Evolutionary conservation across 768 basidiomycete species (phyloP).

Genomic region (Suillus tomentosus): DNA sequence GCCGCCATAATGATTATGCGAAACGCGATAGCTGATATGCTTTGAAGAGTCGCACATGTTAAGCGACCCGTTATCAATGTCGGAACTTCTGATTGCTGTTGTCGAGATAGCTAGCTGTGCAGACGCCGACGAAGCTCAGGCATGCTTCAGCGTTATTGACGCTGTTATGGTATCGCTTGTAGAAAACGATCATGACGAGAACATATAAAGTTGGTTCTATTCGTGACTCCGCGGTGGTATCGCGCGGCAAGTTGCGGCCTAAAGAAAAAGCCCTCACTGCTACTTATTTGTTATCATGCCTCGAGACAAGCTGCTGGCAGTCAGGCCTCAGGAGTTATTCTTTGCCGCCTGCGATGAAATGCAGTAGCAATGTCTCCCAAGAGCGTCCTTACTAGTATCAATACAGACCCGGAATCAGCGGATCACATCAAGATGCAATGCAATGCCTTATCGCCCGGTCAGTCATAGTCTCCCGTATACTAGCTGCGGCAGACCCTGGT

Average conservation of each 20-base stretch:
- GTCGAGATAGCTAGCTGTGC: not conserved
- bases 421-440: not conserved
- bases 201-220: too few species aligned
- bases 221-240: too few species aligned
- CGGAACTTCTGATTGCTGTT: not conserved
- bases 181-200: not conserved
- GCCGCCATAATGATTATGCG: not conserved
- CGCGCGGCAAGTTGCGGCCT: too few species aligned
- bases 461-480: not conserved
- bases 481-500: not conserved
- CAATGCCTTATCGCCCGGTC: not conserved
- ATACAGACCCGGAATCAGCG: not conserved
- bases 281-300: too few species aligned
- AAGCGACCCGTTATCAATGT: not conserved
- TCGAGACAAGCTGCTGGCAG: not conserved
- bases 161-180: not conserved
- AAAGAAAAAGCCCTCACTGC: too few species aligned
- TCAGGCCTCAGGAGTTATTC: not conserved
- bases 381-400: not conserved
- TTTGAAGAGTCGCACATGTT: not conserved
- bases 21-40: not conserved
- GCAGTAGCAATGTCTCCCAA: not conserved
- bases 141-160: not conserved
- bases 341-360: not conserved
- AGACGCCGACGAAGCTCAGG: not conserved